These are phyloP conservation scores for Fusarium proliferatum DNA, from an alignment of 2,329 filamentous ascomycete genomes.

Conservation along the genomic window DNA sequence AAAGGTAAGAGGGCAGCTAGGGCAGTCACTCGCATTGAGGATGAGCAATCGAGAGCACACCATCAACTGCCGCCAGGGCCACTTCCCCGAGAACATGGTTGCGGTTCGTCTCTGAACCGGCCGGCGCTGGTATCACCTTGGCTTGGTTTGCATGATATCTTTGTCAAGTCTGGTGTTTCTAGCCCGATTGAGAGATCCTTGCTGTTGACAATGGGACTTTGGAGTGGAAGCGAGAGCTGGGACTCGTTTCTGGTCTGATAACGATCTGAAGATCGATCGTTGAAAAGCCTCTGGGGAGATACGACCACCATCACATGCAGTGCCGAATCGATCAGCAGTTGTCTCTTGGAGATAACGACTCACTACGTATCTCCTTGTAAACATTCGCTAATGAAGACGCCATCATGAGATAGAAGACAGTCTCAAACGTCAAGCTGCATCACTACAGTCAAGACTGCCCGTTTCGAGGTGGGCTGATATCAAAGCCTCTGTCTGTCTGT, in stretches of 20 bases:
- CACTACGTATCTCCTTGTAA: background rate
- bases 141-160: conserved; percentile 31
- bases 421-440: conserved; percentile 23
- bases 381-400: background rate
- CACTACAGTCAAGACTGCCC: conserved; percentile 8
- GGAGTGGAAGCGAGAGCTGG: conserved; percentile 36
- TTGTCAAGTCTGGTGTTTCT: conserved; percentile 23
- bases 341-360: background rate
- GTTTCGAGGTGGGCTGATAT: conserved; percentile 35
- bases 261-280: conserved; percentile 28
- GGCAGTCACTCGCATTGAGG: background rate
- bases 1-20: background rate
- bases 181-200: conserved; percentile 39
- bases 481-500: conserved; percentile 18
- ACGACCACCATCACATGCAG: conserved; percentile 31
- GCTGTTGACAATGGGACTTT: conserved; percentile 32
- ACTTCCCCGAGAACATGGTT: conserved; percentile 39
- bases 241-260: conserved; percentile 39
- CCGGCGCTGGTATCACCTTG: conserved; percentile 21
- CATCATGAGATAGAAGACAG: conserved; percentile 20
- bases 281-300: conserved; percentile 17
- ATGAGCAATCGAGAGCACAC: conserved; percentile 29
- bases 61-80: conserved; percentile 37
- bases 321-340: conserved; percentile 5
- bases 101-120: conserved; percentile 25